These are phyloP conservation scores for Ceratocystis albifundus DNA, from an alignment of 2,329 filamentous ascomycete genomes.

Conservation along the genomic window DNA sequence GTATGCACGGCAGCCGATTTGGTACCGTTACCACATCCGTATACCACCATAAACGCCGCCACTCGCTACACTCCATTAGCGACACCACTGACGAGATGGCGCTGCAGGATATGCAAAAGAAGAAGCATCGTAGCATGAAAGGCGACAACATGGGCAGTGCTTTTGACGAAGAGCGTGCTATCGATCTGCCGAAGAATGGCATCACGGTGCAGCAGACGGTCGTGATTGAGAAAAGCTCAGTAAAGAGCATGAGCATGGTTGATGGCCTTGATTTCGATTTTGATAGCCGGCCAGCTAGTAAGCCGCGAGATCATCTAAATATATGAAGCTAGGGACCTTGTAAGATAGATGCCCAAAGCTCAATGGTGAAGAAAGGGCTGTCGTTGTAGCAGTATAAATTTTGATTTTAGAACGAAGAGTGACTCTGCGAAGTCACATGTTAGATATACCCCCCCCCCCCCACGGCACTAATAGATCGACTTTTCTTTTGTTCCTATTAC, in stretches of 20 bases:
- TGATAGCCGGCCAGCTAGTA: constrained; percentile 10
- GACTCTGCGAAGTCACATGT: not conserved
- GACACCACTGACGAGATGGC: constrained; percentile 18
- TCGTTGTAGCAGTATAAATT: not conserved
- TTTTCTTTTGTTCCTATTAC: not conserved
- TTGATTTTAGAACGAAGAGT: constrained; percentile 2
- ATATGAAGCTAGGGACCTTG: not conserved
- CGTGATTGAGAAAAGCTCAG: constrained; percentile 15
- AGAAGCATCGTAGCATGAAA: constrained; percentile 11
- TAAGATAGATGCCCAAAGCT: not conserved
- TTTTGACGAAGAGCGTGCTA: constrained; percentile 15
- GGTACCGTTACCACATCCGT: constrained; percentile 20
- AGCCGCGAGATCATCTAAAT: constrained; percentile 15
- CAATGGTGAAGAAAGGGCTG: not conserved
- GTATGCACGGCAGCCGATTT: constrained; percentile 20
- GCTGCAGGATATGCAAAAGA: constrained; percentile 15
- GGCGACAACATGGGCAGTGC: not conserved
- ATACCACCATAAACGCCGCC: constrained; percentile 19
- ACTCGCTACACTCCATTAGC: constrained; percentile 11
- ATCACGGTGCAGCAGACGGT: constrained; percentile 20
- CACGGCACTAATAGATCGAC: constrained; percentile 1
- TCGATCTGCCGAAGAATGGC: constrained; percentile 7
- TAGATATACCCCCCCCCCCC: constrained; percentile 9
- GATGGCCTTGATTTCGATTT: constrained; percentile 9
- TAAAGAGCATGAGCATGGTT: constrained; percentile 5